A percentile compares a stretch with the other conserved stretches of the same genome.
Conservation (phyloP, 257 asterid species). For the Asclepias syriaca region DNA sequence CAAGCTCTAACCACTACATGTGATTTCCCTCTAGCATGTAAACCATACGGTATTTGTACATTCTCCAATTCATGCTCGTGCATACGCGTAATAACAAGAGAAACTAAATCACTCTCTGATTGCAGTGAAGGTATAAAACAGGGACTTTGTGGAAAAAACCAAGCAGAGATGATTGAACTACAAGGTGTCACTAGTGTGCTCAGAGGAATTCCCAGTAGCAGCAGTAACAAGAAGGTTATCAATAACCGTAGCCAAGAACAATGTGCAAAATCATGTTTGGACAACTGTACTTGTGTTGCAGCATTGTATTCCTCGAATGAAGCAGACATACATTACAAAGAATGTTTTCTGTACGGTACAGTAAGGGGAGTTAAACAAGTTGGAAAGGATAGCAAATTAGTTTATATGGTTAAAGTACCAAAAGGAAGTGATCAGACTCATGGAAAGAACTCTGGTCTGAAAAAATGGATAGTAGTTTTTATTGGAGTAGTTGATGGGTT, state of each 20-base stretch:
- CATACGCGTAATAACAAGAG: slow-evolving; percentile 32
- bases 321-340: slow-evolving; percentile 4
- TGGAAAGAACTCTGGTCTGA: slow-evolving; percentile 46
- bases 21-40: slow-evolving; percentile 73
- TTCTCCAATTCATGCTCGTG: slow-evolving; percentile 65
- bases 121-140: slow-evolving; percentile 29
- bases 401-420: slow-evolving; percentile 59
- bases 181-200: slow-evolving; percentile 57
- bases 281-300: slow-evolving; percentile 63
- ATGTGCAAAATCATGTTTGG: slow-evolving; percentile 51
- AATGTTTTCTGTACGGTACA: slow-evolving; percentile 44
- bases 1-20: slow-evolving; percentile 53
- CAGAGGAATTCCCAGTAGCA: slow-evolving; percentile 23
- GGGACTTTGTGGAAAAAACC: slow-evolving; percentile 38
- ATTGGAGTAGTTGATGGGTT: slow-evolving; percentile 70
- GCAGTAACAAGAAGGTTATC: not conserved
- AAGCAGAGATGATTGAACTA: slow-evolving; percentile 59
- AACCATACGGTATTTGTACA: slow-evolving; percentile 57
- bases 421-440: slow-evolving; percentile 30
- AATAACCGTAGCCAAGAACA: slow-evolving; percentile 30
- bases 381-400: slow-evolving; percentile 26
- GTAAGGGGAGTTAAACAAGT: slow-evolving; percentile 65
- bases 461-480: slow-evolving; percentile 55
- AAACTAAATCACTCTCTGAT: slow-evolving; percentile 19
- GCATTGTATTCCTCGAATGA: slow-evolving; percentile 33